phyloP scores from a whole-genome alignment of 306 rosid genomes.

The Prosopis cineraria region DNA sequence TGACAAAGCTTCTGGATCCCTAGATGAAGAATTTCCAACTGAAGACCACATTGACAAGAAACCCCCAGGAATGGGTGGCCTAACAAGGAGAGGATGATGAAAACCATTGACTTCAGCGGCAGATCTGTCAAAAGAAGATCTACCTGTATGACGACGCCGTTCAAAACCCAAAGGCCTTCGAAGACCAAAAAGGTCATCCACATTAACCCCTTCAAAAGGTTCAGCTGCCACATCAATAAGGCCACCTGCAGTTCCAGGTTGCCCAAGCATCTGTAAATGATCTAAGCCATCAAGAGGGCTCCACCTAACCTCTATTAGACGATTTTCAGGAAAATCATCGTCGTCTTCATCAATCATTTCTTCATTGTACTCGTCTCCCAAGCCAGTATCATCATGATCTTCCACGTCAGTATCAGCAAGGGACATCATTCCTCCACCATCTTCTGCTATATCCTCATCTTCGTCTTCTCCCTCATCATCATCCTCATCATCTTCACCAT shows the following conservation, averaged over 20 bases:
- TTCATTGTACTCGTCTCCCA: conserved; percentile 92
- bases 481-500: conserved; percentile 95
- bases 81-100: conserved; percentile 93
- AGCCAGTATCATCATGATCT: conserved; percentile 89
- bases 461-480: conserved; percentile 95
- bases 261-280: conserved; percentile 93
- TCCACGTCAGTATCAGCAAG: conserved; percentile 93
- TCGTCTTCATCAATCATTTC: conserved; percentile 95
- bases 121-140: conserved; percentile 90
- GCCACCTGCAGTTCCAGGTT: conserved; percentile 77
- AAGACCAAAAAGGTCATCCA: conserved; percentile 92
- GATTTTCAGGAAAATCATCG: conserved; percentile 94
- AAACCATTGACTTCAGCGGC: conserved; percentile 85
- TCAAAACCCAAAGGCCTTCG: conserved; percentile 81
- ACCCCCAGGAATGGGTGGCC: conserved; percentile 84
- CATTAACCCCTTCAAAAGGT: conserved; percentile 98
- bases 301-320: conserved; percentile 96
- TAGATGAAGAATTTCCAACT: conserved; percentile 62
- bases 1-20: conserved; percentile 75
- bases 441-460: conserved; percentile 96
- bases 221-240: conserved; percentile 91
- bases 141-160: conserved; percentile 88
- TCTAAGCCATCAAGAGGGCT: conserved; percentile 97
- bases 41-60: conserved; percentile 83
- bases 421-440: conserved; percentile 91